A percentile compares a stretch with the other conserved stretches of the same genome.
Conservation (phyloP, 805 yeast genomes). For the Myxozyma geophila region DNA sequence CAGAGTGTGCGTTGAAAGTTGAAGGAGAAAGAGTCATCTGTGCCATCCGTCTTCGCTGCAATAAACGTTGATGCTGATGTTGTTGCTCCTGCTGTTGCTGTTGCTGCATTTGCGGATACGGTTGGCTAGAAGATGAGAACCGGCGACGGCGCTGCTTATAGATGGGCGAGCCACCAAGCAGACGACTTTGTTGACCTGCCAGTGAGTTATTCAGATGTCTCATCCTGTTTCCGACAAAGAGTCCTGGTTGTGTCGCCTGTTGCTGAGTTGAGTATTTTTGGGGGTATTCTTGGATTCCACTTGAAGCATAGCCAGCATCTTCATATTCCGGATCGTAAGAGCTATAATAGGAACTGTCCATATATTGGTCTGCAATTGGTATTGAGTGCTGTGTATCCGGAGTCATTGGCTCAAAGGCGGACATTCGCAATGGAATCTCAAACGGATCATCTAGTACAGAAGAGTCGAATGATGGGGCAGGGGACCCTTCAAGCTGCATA, state of each 20-base stretch:
- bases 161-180: conserved; percentile 26
- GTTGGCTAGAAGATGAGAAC: conserved; percentile 7
- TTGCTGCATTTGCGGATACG: neutral
- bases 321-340: conserved; percentile 4
- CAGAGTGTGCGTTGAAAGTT: neutral
- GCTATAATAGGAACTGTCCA: conserved; percentile 10
- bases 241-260: neutral
- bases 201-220: neutral
- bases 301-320: neutral
- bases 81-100: conserved; percentile 8
- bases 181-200: conserved; percentile 3
- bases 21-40: neutral
- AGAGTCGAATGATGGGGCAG: conserved; percentile 32
- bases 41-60: neutral
- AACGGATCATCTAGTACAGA: conserved; percentile 23
- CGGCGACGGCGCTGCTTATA: conserved; percentile 35
- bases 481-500: conserved; percentile 18
- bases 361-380: conserved; percentile 9
- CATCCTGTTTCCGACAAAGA: neutral
- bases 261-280: conserved; percentile 1
- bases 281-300: neutral
- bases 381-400: conserved; percentile 34
- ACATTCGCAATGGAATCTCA: conserved; percentile 1
- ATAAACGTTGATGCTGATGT: conserved; percentile 1
- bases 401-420: conserved; percentile 32